Percentiles rank a stretch among this genome's conserved stretches.
Evolutionary conservation across 495 filamentous ascomycete species (phyloP).

Genomic region (Halenospora varia): DNA sequence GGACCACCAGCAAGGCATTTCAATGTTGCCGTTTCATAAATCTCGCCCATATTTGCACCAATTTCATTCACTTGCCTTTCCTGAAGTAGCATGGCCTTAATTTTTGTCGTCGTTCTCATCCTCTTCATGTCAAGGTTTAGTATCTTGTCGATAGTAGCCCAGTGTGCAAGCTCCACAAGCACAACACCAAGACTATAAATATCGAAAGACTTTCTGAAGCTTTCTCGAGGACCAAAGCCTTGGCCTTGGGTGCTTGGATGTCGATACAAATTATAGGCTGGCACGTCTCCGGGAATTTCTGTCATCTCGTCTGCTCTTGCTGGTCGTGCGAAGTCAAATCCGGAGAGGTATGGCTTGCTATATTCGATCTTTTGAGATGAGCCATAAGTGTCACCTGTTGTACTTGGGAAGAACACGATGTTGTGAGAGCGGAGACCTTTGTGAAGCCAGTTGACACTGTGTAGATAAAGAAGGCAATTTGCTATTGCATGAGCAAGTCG

Average conservation of each 20-base stretch:
- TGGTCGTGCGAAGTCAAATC: slow-evolving; percentile 53
- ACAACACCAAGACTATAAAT: slow-evolving; percentile 47
- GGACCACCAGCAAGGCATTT: slow-evolving; percentile 30
- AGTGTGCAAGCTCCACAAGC: slow-evolving; percentile 47
- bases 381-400: slow-evolving; percentile 15
- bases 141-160: slow-evolving; percentile 41
- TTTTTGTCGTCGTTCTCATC: slow-evolving; percentile 7
- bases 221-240: slow-evolving; percentile 28
- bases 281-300: slow-evolving; percentile 39
- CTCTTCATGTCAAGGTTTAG: slow-evolving; percentile 32
- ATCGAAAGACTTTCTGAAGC: slow-evolving; percentile 46
- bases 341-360: slow-evolving; percentile 39
- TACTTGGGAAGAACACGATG: slow-evolving; percentile 41
- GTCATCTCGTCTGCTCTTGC: slow-evolving; percentile 46
- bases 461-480: slow-evolving; percentile 30
- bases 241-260: slow-evolving; percentile 41
- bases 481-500: slow-evolving; percentile 15
- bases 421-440: slow-evolving; percentile 51
- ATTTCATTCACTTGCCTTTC: slow-evolving; percentile 21
- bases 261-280: slow-evolving; percentile 43
- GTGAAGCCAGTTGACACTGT: slow-evolving; percentile 55
- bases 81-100: slow-evolving; percentile 19
- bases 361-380: slow-evolving; percentile 17
- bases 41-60: slow-evolving; percentile 27
- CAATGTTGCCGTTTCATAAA: slow-evolving; percentile 24